Evolutionary conservation across 805 yeast genomes (phyloP).

Genomic region (Hyphopichia homilentoma): DNA sequence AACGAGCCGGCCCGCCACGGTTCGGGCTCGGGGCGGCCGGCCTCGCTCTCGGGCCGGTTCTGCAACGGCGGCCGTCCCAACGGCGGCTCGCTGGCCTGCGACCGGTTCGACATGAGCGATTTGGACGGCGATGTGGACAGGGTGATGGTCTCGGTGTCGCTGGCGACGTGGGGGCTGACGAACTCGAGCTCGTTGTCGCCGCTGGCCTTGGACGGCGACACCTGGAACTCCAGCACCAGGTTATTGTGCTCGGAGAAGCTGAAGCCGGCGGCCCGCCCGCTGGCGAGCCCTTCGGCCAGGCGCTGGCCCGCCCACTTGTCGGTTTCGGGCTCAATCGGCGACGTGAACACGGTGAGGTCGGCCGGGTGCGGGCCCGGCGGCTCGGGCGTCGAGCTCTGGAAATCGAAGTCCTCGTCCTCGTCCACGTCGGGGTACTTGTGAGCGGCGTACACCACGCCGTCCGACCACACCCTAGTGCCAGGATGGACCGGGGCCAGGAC

Average conservation of each 20-base stretch:
- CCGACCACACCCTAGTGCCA: slow-evolving; percentile 15
- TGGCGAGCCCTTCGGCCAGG: too few relatives aligned
- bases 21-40: slow-evolving; percentile 2
- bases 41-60: too few relatives aligned
- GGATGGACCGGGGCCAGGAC: slow-evolving; percentile 4
- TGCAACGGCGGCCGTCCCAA: too few relatives aligned
- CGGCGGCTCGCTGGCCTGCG: slow-evolving; percentile 14
- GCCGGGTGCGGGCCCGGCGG: too few relatives aligned
- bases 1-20: too few relatives aligned
- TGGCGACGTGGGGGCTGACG: slow-evolving; percentile 2
- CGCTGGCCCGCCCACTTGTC: slow-evolving; percentile 2
- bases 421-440: too few relatives aligned
- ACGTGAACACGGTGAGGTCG: too few relatives aligned
- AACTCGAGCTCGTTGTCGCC: not conserved
- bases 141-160: slow-evolving; percentile 1
- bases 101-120: slow-evolving; percentile 15
- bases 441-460: slow-evolving; percentile 19
- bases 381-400: too few relatives aligned
- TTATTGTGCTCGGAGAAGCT: slow-evolving; percentile 25
- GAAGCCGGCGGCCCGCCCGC: slow-evolving; percentile 10
- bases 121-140: slow-evolving; percentile 16
- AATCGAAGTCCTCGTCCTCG: not conserved
- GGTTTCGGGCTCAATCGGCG: slow-evolving; percentile 1
- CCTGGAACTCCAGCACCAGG: slow-evolving; percentile 16
- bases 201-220: slow-evolving; percentile 11